Conservation (phyloP, 306 rosid genomes). For the Cucurbita moschata region DNA sequence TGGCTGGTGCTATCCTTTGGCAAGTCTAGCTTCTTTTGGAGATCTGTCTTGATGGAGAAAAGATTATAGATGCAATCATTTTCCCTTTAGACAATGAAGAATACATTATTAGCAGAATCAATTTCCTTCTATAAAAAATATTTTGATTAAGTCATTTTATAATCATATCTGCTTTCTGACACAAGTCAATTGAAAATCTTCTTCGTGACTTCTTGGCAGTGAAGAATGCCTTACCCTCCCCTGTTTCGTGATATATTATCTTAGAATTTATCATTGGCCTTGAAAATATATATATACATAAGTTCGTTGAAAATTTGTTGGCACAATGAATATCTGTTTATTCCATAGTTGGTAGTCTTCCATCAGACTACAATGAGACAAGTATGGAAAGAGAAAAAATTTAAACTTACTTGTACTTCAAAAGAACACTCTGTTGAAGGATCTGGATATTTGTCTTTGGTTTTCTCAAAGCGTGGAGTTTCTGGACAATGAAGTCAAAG, state of each 20-base stretch:
- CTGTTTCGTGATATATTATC: not conserved
- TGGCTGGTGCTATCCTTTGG: not conserved
- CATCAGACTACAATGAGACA: not conserved
- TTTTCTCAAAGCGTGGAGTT: constrained; percentile 85
- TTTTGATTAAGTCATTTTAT: not conserved
- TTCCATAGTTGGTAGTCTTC: not conserved
- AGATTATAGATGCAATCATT: not conserved
- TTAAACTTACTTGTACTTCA: constrained; percentile 80
- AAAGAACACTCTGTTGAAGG: constrained; percentile 90
- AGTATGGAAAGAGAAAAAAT: not conserved
- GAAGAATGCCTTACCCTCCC: not conserved
- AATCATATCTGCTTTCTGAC: not conserved
- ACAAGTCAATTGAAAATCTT: not conserved
- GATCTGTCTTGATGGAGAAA: not conserved
- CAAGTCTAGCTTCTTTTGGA: not conserved
- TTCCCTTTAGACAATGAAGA: not conserved
- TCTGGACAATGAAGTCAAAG: constrained; percentile 90
- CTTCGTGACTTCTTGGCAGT: not conserved
- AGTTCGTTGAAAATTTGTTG: not conserved
- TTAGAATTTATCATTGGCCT: not conserved
- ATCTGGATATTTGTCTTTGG: constrained; percentile 97
- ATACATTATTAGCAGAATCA: not conserved
- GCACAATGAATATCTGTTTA: not conserved
- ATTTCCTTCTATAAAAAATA: not conserved
- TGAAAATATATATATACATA: not conserved